Percentiles rank a stretch among this genome's conserved stretches.
Conservation (phyloP, 306 rosid species). For the Prosopis cineraria region DNA sequence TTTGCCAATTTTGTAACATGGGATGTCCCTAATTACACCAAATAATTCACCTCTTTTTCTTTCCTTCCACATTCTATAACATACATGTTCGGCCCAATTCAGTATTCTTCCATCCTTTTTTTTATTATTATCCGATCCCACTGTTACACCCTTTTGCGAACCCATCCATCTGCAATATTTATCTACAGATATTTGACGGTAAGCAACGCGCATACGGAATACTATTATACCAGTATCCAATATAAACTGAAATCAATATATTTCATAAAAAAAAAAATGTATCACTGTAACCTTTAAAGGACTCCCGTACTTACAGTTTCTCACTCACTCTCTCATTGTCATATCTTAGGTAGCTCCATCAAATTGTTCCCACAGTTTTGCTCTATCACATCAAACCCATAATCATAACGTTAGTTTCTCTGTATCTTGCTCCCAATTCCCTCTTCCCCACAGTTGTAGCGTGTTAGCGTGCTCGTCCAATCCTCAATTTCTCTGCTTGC, state of each 20-base stretch:
- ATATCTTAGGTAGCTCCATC: conserved; percentile 52
- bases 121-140: conserved; percentile 31
- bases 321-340: conserved; percentile 47
- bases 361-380: conserved; percentile 62
- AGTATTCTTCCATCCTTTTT: conserved; percentile 19
- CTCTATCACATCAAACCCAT: conserved; percentile 61
- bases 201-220: neutral
- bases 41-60: conserved; percentile 35
- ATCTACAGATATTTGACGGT: neutral
- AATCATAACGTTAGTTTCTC: conserved; percentile 54
- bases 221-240: neutral
- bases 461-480: conserved; percentile 6
- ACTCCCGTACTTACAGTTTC: conserved; percentile 39
- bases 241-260: neutral
- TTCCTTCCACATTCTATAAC: conserved; percentile 33
- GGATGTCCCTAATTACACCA: conserved; percentile 59
- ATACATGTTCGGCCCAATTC: conserved; percentile 52
- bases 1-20: conserved; percentile 69
- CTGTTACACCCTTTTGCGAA: neutral
- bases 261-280: neutral
- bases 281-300: conserved; percentile 46
- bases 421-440: conserved; percentile 2
- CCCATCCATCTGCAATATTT: neutral
- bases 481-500: conserved; percentile 12
- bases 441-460: conserved; percentile 8